These are phyloP conservation scores for Hydnomerulius pinastri DNA, from an alignment of 768 basidiomycete genomes.

Conservation along the genomic window DNA sequence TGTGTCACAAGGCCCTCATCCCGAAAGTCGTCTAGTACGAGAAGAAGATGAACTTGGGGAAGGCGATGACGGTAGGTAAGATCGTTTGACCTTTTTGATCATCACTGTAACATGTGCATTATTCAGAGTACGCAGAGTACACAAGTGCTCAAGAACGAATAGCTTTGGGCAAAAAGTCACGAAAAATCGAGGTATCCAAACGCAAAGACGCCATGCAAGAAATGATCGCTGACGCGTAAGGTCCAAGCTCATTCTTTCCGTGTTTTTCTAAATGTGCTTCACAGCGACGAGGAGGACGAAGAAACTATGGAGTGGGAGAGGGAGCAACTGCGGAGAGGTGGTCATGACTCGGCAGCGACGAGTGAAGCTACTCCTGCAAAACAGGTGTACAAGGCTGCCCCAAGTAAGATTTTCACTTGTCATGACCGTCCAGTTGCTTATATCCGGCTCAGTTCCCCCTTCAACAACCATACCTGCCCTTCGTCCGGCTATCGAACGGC, in stretches of 20 bases:
- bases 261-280: constrained; percentile 4
- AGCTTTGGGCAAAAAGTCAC: constrained; percentile 80
- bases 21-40: constrained; percentile 76
- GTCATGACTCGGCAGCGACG: constrained; percentile 46
- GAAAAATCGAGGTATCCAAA: constrained; percentile 68
- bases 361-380: constrained; percentile 43
- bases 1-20: constrained; percentile 71
- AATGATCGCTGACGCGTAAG: constrained; percentile 81
- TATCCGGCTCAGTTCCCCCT: constrained; percentile 58
- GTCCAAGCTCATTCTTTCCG: constrained; percentile 13
- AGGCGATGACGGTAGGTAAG: constrained; percentile 75
- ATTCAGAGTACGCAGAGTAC: constrained; percentile 79
- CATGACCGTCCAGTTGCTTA: constrained; percentile 13
- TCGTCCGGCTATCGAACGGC: constrained; percentile 56
- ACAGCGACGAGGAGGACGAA: constrained; percentile 79
- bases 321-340: constrained; percentile 79
- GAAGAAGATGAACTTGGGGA: constrained; percentile 90
- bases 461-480: constrained; percentile 65
- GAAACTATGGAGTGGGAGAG: constrained; percentile 85
- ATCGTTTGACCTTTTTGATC: neutral
- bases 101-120: constrained; percentile 12
- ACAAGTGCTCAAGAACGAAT: constrained; percentile 88
- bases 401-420: constrained; percentile 49
- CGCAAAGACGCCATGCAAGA: constrained; percentile 73
- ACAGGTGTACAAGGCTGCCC: constrained; percentile 66